These are phyloP conservation scores for Arthrobotrys sphaeroides DNA, from an alignment of 2,329 filamentous ascomycete genomes.

Conservation along the genomic window DNA sequence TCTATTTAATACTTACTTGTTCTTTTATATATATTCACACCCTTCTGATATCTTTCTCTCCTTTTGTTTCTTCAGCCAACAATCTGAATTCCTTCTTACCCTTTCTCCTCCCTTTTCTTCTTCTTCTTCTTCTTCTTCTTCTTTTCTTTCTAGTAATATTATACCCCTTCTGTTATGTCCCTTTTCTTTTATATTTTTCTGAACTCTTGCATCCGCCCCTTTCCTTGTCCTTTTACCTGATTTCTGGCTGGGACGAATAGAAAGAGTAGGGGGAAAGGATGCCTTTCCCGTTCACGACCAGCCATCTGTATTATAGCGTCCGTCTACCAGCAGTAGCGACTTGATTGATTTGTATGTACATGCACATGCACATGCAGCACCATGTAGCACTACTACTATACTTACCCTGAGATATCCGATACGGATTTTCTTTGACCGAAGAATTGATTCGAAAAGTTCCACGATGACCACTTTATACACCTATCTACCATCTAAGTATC, in stretches of 20 bases:
- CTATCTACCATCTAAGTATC: background rate
- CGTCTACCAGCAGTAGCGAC: constrained; percentile 1
- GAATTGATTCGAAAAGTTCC: constrained; percentile 3
- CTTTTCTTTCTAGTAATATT: constrained; percentile 23
- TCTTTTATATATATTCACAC: constrained; percentile 36
- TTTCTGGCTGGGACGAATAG: constrained; percentile 7
- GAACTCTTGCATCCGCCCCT: background rate
- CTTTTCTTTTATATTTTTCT: constrained; percentile 6
- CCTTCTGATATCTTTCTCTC: constrained; percentile 3
- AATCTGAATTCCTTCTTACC: constrained; percentile 4
- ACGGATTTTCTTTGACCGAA: constrained; percentile 5
- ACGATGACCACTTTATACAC: background rate
- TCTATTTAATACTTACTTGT: constrained; percentile 41
- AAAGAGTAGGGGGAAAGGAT: constrained; percentile 7
- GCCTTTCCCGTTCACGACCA: background rate
- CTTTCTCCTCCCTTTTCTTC: constrained; percentile 2
- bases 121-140: background rate
- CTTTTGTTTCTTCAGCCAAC: background rate
- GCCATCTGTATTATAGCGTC: constrained; percentile 37
- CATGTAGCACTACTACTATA: constrained; percentile 2
- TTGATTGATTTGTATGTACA: constrained; percentile 7
- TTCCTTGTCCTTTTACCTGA: constrained; percentile 3
- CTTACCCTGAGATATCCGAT: constrained; percentile 3
- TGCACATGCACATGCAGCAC: constrained; percentile 1
- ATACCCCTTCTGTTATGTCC: constrained; percentile 43